Evolutionary conservation across 2,329 filamentous ascomycete genomes (phyloP), one percentile per base, ranked within the genome.

Genomic region (Ophiobolus disseminans): DNA sequence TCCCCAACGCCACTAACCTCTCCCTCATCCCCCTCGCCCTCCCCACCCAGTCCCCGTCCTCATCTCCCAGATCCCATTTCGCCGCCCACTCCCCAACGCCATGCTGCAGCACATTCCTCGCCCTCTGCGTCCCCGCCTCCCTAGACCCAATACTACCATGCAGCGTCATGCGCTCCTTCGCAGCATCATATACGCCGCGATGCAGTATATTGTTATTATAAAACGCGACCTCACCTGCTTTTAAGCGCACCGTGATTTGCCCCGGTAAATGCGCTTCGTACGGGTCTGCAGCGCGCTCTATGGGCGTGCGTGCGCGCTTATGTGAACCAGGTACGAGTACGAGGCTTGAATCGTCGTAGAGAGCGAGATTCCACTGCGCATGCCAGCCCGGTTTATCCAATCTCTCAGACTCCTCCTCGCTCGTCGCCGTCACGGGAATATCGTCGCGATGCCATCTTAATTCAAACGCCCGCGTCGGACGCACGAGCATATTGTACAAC

Each of bases 131-230:
- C 47, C 82, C 82, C 1, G 82, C 85, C 2, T 70, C 73, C 0
- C 76, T 76, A 58, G 86, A 82, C 1, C 88, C 88, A 37, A 89
- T 87, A 45, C 84, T 87, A 5, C 88, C 88, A 71, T 91, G 88
- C 63, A 91, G 73, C 51, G 87, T 90, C 78, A 87, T 81, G 19
- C 88, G 76, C 73, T 90, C 86, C 58, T 76, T 81, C 1, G 30
- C 62, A 10, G 74, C 73, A 56, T 80, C 76, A 69, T 91, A 91
- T 21, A 83, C 83, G 1, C 88, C 88, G 3, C 88, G 77, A 65
- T 91, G 88, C 55, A 95, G 70, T 56, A 96, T 95, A 70, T 96
- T 95, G 67, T 92, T 95, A 72, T 96, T 86, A 68, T 96, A 96
- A 64, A 96, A 96, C 32, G 89, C 89, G 13, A 88, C 84, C 73